Evolutionary conservation across 371 early-diverging fungal genomes (phyloP), one percentile per base, ranked within the genome.

Genomic region (Antonospora locustae): DNA sequence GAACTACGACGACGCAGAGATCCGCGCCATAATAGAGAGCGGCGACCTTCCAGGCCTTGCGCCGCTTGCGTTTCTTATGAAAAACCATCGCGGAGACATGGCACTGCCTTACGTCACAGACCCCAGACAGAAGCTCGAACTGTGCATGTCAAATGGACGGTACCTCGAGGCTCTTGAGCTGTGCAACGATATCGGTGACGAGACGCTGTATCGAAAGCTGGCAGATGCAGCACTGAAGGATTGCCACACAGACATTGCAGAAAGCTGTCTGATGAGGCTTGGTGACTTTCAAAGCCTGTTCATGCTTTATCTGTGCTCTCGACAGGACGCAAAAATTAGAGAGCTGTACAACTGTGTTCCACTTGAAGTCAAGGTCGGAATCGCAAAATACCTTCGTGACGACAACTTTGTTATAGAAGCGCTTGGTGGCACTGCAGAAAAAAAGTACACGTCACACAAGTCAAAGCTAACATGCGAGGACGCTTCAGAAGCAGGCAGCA

Each of bases 81-180:
- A 88, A 80, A 90, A 92, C 73, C 89, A 90, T 0, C 89, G 89
- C 67, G 89, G 93, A 1, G 90, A 88, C 74, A 79, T 94, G 67
- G 95, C 95, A 2, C 76, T 94, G 27, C 88, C 91, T 67, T 93
- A 90, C 79, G 89, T 97, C 28, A 83, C 87, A 60, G 94, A 94
- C 61, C 79, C 80, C 57, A 81, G 81, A 49, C 86, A 90, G 2
- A 82, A 90, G 3, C 90, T 92, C 68, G 93, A 91, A 64, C 79
- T 94, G n/a, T 65, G 49, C 17, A 28, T 73, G 7, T 59, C 47
- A 27, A 57, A 41, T 16, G 37, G 44, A 29, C 48, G 55, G 12
- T 54, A 61, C 37, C 49, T 63, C 16, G 55, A 65, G 24, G 67
- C 65, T 11, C 52, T 66, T 9, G 29, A 49, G 25, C 48, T 53